Evolutionary conservation across 1,284 basidiomycete genomes (phyloP).

Genomic region (Trametes hirsuta): DNA sequence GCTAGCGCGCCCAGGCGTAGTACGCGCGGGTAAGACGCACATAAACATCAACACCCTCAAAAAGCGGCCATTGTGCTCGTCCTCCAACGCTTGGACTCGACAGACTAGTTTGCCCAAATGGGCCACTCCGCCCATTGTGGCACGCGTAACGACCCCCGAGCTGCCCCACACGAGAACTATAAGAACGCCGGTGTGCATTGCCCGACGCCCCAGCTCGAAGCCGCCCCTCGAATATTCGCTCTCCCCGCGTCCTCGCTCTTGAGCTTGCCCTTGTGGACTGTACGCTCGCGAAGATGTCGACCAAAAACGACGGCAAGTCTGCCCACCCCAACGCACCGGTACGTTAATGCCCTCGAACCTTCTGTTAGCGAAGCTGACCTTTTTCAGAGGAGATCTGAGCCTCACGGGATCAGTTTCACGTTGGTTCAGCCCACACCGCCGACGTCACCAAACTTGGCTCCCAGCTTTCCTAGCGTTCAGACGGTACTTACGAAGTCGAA

Average conservation of each 20-base stretch:
- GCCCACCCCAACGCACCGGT: conserved; percentile 3
- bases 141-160: conserved; percentile 1
- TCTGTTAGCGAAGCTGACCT: background rate
- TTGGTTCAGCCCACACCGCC: conserved; percentile 16
- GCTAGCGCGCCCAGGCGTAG: too few relatives aligned
- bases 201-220: background rate
- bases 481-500: background rate
- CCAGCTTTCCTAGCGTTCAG: conserved; percentile 1
- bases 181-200: background rate
- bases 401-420: conserved; percentile 22
- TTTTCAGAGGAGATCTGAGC: conserved; percentile 11
- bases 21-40: too few relatives aligned
- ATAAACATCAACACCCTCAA: background rate
- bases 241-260: background rate
- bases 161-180: background rate
- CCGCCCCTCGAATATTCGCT: background rate
- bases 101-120: background rate
- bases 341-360: background rate
- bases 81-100: too few relatives aligned
- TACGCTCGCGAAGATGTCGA: background rate
- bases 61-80: background rate
- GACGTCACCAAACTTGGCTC: conserved; percentile 6
- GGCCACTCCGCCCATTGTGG: conserved; percentile 7
- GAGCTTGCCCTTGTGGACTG: background rate
- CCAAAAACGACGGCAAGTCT: background rate